Percentiles rank a stretch among this genome's conserved stretches.
These are phyloP conservation scores for Nicotiana otophora DNA, from an alignment of 257 asterid genomes.

Conservation along the genomic window DNA sequence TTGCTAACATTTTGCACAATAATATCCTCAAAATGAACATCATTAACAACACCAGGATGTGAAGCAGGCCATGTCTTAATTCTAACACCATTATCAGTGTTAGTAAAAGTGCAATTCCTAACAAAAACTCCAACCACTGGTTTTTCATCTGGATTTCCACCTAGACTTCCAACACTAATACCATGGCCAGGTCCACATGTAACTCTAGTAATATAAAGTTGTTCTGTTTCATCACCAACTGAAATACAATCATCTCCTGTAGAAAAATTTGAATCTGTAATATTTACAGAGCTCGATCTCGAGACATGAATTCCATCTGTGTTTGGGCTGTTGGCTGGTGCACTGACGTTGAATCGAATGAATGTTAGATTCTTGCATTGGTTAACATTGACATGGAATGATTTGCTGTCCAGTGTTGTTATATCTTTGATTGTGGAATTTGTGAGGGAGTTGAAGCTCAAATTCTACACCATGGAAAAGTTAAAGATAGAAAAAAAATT, in stretches of 20 bases:
- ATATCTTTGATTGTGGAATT: conserved; percentile 15
- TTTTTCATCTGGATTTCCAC: conserved; percentile 19
- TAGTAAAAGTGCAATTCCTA: conserved; percentile 21
- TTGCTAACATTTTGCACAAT: conserved; percentile 27
- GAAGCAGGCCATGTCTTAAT: conserved; percentile 33
- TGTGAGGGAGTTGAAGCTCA: conserved; percentile 24
- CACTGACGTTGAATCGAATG: conserved; percentile 4
- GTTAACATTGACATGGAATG: conserved; percentile 29
- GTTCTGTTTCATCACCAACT: conserved; percentile 25
- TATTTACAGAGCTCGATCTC: conserved; percentile 13
- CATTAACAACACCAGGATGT: conserved; percentile 11
- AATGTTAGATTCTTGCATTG: conserved; percentile 27
- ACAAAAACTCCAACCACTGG: conserved; percentile 21
- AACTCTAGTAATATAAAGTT: conserved; percentile 18
- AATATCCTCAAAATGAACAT: conserved; percentile 21
- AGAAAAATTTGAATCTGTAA: conserved; percentile 15
- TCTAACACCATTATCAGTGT: conserved; percentile 29
- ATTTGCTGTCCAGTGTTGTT: conserved; percentile 28
- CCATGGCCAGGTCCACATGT: conserved; percentile 43
- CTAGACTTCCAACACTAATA: conserved; percentile 34
- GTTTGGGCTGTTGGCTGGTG: conserved; percentile 35
- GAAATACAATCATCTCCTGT: conserved; percentile 44
- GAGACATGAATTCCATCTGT: conserved; percentile 41
- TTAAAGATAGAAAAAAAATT: not conserved
- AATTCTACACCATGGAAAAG: conserved; percentile 15